A percentile compares a stretch with the other conserved stretches of the same genome.
Conservation (phyloP, 2,329 filamentous ascomycete species). For the Aspergillus pseudotamarii region DNA sequence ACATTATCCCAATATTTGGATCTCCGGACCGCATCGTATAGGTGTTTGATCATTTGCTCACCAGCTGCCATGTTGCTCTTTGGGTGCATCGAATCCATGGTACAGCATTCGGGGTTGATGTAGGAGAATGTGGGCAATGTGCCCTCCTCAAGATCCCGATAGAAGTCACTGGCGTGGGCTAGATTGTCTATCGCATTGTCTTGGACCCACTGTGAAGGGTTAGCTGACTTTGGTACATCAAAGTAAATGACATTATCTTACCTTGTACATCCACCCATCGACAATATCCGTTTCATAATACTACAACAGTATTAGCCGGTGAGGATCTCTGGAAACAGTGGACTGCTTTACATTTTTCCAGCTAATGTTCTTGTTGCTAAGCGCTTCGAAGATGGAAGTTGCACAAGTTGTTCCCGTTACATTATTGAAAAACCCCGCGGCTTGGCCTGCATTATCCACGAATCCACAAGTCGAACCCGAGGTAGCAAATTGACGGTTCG, state of each 20-base stretch:
- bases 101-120: slow-evolving; percentile 47
- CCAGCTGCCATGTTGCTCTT: slow-evolving; percentile 42
- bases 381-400: slow-evolving; percentile 42
- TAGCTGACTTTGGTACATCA: background rate
- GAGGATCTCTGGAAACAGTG: background rate
- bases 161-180: slow-evolving; percentile 53
- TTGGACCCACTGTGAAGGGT: slow-evolving; percentile 35
- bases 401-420: slow-evolving; percentile 39
- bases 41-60: slow-evolving; percentile 43
- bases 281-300: slow-evolving; percentile 44
- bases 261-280: slow-evolving; percentile 40
- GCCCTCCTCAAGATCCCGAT: slow-evolving; percentile 64
- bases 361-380: slow-evolving; percentile 38
- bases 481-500: slow-evolving; percentile 45
- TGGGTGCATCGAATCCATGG: slow-evolving; percentile 43
- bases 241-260: slow-evolving; percentile 3
- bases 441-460: slow-evolving; percentile 35
- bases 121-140: slow-evolving; percentile 69
- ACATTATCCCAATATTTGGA: slow-evolving; percentile 44
- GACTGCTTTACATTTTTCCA: slow-evolving; percentile 39
- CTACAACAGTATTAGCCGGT: slow-evolving; percentile 16
- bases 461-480: slow-evolving; percentile 39
- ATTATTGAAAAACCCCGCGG: slow-evolving; percentile 37
- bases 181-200: slow-evolving; percentile 39
- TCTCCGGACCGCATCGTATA: slow-evolving; percentile 47